Base-by-base conservation (phyloP, 768 basidiomycete genomes). In the Pleurotus platypus region DNA sequence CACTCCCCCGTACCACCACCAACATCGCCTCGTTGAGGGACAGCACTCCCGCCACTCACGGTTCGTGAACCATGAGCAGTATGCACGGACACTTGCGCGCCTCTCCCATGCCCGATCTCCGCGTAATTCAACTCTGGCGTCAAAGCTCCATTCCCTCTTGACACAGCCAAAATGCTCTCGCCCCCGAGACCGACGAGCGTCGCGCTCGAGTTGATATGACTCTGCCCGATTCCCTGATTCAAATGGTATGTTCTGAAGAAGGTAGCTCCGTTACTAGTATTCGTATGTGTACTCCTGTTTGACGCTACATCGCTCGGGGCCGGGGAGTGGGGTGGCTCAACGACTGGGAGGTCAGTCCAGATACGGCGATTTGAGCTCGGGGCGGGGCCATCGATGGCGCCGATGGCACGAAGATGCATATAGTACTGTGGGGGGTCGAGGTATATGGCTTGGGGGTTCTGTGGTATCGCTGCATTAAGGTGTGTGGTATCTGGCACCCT, bases 41-140 rank as follows among this genome's bases (percentile, higher is more conserved):
- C n/a, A 58, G 46, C 38, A 53, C 61, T 26, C 59, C 47, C 20
- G 55, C 40, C 13, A 61, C 48, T 20, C 59, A 51, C 56, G 63
- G 64, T 57, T 66, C 59, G 39, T 63, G 59, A 15, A 67, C 63
- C 39, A 54, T 58, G 61, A 27, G 46, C 53, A 56, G 30, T 47
- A 54, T 46, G 53, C 49, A 35, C 56, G 37, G 42, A 49, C 22
- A 64, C 46, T 12, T 58, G 51, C 16, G 78, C 71, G 4, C 86
- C 87, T 26, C 86, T 78, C 3, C 87, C 87, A 64, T 89, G 88
- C 2, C 87, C 88, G 58, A 89, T 86, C 66, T 92, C 90, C 4
- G 89, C 87, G 60, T 79, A 89, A 61, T 86, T 78, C 50, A 89
- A 77, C 63, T 90, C 89, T 20, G 87, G 89, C 13, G 87, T 90